Evolutionary conservation across 805 yeast species (phyloP).

Genomic region (Lipomyces japonicus): DNA sequence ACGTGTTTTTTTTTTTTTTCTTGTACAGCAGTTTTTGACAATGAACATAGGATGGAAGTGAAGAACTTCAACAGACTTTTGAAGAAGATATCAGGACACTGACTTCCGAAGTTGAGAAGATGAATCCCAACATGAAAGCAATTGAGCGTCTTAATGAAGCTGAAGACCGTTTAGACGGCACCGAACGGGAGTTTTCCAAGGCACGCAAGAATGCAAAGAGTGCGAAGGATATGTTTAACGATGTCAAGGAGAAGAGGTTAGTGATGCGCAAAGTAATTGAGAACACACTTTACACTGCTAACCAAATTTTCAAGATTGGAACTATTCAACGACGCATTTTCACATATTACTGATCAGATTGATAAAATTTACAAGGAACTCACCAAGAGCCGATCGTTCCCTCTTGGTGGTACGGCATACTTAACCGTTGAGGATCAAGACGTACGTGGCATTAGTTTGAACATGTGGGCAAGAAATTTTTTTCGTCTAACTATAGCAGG

Average conservation of each 20-base stretch:
- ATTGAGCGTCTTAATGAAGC: constrained; percentile 69
- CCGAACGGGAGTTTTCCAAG: constrained; percentile 60
- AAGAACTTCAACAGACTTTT: constrained; percentile 31
- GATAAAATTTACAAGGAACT: constrained; percentile 80
- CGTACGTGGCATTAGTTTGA: constrained; percentile 6
- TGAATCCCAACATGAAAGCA: constrained; percentile 83
- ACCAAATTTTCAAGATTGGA: constrained; percentile 36
- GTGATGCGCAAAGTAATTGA: background rate
- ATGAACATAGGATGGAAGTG: constrained; percentile 33
- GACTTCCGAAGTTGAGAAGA: constrained; percentile 35
- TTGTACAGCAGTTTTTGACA: constrained; percentile 12
- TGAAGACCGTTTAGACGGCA: constrained; percentile 53
- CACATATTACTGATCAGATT: constrained; percentile 68
- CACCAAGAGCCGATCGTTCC: constrained; percentile 64
- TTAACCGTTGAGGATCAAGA: constrained; percentile 82
- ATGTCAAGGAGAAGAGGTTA: constrained; percentile 54
- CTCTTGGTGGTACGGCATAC: constrained; percentile 91
- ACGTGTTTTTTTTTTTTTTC: constrained; percentile 38
- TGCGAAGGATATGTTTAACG: constrained; percentile 53
- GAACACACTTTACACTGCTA: background rate
- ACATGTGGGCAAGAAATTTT: too few relatives aligned
- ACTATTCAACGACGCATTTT: constrained; percentile 65
- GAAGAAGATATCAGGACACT: constrained; percentile 32
- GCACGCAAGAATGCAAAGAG: constrained; percentile 60
- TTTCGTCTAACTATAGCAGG: constrained; percentile 35